Evolutionary conservation across 176 grass and related monocot genomes (phyloP).

Genomic region (Carex pumila): DNA sequence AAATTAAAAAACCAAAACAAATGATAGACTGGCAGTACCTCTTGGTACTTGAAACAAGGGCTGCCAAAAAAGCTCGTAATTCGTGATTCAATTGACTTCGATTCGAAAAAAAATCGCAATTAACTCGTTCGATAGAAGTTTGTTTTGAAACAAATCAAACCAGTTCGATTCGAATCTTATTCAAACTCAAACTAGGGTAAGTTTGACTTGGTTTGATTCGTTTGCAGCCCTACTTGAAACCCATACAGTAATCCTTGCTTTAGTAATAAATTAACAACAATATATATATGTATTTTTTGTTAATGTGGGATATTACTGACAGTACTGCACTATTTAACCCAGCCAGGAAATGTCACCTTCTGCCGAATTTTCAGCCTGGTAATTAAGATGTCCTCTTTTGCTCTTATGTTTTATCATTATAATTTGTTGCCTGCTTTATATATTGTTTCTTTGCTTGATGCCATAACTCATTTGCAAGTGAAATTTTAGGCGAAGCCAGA

Average conservation of each 20-base stretch:
- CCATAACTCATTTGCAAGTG: slow-evolving; percentile 12
- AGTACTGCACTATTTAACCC: slow-evolving; percentile 13
- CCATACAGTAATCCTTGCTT: neutral
- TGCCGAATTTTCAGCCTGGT: slow-evolving; percentile 74
- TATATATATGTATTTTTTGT: slow-evolving; percentile 15
- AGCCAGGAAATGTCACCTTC: slow-evolving; percentile 80
- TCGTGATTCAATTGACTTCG: too few relatives aligned
- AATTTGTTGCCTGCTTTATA: neutral
- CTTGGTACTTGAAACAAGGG: neutral
- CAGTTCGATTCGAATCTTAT: too few relatives aligned
- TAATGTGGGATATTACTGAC: slow-evolving; percentile 31
- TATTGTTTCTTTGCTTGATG: neutral
- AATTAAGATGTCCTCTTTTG: neutral
- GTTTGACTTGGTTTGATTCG: too few relatives aligned
- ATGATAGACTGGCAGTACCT: neutral
- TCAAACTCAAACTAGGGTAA: too few relatives aligned
- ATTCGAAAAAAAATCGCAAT: too few relatives aligned
- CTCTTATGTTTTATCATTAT: neutral
- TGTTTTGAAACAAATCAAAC: too few relatives aligned
- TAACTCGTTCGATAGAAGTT: too few relatives aligned
- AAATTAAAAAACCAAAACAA: neutral
- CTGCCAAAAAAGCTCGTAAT: too few relatives aligned
- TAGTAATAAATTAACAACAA: neutral
- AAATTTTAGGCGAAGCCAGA: slow-evolving; percentile 72
- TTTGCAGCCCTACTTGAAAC: neutral